Evolutionary conservation across 2,329 filamentous ascomycete genomes (phyloP), one percentile per base, ranked within the genome.

Genomic region (Stagonosporopsis rhizophila): DNA sequence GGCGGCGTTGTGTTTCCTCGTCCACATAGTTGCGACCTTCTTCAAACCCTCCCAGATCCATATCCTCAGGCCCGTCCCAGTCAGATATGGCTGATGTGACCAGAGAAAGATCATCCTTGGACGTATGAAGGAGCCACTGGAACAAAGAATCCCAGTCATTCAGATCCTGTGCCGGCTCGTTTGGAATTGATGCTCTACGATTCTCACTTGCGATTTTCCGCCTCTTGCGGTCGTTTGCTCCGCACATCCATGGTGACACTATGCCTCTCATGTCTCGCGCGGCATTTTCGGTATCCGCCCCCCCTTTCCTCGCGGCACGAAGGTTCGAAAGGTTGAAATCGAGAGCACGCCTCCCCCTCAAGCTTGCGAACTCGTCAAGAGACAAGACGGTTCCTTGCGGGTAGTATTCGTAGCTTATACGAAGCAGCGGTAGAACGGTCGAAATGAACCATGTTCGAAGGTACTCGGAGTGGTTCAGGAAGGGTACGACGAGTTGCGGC

Each of bases 201-300:
- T 72, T 65, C 15, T 65, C 65, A 15, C 44, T 52, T 46, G 77
- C 77, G 14, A 83, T 68, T 61, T 77, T 83, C 53, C 71, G 76
- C 60, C 76, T 72, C 57, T 82, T 83, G 79, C 88, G 87, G 50
- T 87, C 83, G 19, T 76, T 81, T 46, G 86, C 81, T 41, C 86
- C 86, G 66, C 89, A 87, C 44, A 92, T 78, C 90, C 90, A 94
- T 2, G 90, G 90, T 0, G 87, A 87, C 45, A 93, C 77, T 34
- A 93, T 70, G 0, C 87, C 85, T 59, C 85, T 84, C 52, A 93
- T 69, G 68, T 92, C 89, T 53, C 89, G 83, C 1, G 85, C 86
- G 44, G 88, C 60, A 50, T 67, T 57, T 70, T 34, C 79, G 71
- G 1, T 61, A 50, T 61, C 66, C 28, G 37, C 27, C 37, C 28